Conservation (phyloP, 352 stramenopile genomes). For the Aphanomyces stellatus region DNA sequence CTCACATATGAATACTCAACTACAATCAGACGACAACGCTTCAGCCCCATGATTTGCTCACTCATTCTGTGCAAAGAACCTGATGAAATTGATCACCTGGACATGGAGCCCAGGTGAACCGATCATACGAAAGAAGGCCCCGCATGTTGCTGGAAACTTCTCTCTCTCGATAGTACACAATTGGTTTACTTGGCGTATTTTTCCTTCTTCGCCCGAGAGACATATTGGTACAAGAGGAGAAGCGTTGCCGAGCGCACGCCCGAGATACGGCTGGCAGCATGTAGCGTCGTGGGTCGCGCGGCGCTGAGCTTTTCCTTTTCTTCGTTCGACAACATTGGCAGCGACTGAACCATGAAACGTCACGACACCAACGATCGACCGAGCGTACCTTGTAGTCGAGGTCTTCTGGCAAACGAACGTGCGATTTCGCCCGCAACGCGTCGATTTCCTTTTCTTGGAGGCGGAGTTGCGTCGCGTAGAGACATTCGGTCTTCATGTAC, state of each 20-base stretch:
- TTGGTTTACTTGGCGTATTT: not conserved
- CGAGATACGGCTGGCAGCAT: constrained; percentile 92
- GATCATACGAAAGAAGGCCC: no score
- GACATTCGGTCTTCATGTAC: constrained; percentile 80
- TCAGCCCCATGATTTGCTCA: no score
- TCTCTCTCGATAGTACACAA: no score
- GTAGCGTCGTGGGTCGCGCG: constrained; percentile 87
- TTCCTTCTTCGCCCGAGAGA: constrained; percentile 35
- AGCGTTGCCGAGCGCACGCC: constrained; percentile 75
- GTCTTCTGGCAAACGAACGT: constrained; percentile 88
- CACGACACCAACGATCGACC: no score
- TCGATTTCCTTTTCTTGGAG: constrained; percentile 95
- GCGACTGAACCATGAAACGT: no score
- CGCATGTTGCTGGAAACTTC: no score
- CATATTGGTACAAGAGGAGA: constrained; percentile 64
- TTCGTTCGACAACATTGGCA: constrained; percentile 95
- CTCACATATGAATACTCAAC: no score
- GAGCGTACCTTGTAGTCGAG: constrained; percentile 77
- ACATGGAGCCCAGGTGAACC: no score
- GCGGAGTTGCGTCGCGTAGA: constrained; percentile 92
- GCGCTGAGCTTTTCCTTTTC: constrained; percentile 90
- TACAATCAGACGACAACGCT: no score
- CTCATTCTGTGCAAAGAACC: no score
- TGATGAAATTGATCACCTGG: no score
- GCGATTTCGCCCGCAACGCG: constrained; percentile 90